phyloP scores from a whole-genome alignment of 495 filamentous ascomycete species.

The Ramalina peruviana region DNA sequence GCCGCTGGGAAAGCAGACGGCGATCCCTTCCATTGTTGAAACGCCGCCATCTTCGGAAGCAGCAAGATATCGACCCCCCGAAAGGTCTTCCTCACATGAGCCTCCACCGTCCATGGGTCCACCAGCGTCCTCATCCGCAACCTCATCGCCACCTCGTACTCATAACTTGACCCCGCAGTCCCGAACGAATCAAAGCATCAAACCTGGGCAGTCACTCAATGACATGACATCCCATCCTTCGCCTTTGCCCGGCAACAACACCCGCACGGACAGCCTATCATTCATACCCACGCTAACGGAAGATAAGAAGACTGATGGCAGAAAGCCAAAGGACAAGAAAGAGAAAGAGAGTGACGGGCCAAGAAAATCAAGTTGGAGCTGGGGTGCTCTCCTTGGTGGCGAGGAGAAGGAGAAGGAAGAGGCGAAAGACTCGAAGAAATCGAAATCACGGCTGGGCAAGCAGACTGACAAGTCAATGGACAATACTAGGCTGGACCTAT shows the following conservation, averaged over 20 bases:
- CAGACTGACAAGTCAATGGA: conserved; percentile 42
- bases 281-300: conserved; percentile 69
- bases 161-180: conserved; percentile 11
- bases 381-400: conserved; percentile 44
- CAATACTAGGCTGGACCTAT: conserved; percentile 63
- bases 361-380: conserved; percentile 77
- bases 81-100: conserved; percentile 44
- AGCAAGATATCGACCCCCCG: conserved; percentile 18
- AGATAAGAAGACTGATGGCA: conserved; percentile 50
- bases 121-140: conserved; percentile 14
- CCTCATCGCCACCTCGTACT: conserved; percentile 3
- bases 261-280: conserved; percentile 62
- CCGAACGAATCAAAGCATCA: conserved; percentile 10
- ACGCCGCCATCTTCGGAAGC: conserved; percentile 35
- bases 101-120: conserved; percentile 18
- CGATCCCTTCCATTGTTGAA: conserved; percentile 56
- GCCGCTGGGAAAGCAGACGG: conserved; percentile 21
- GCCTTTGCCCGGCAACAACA: conserved; percentile 54
- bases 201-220: conserved; percentile 33
- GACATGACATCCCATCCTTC: conserved; percentile 51
- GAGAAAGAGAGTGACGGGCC: conserved; percentile 36
- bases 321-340: conserved; percentile 50
- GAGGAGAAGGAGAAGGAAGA: conserved; percentile 58
- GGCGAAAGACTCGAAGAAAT: conserved; percentile 46
- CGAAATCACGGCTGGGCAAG: conserved; percentile 47